Evolutionary conservation across 2,329 filamentous ascomycete genomes (phyloP), one percentile per base, ranked within the genome.

Genomic region (Fusarium sp.): DNA sequence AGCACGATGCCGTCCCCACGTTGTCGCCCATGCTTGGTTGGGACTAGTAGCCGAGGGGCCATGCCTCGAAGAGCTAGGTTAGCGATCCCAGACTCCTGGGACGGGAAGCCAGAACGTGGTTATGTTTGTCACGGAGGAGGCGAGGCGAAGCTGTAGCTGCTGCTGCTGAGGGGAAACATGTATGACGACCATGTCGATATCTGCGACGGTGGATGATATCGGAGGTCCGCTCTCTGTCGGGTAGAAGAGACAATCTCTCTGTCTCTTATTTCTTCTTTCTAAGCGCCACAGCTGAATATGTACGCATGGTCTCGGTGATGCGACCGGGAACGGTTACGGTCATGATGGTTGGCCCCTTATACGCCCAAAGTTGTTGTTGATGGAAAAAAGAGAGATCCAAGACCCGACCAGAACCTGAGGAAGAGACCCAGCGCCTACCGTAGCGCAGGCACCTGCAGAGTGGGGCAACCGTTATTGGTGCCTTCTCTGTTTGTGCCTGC

Each of bases 1-100:
- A 79, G 86, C 86, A 86, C 76, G 68, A 78, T 71, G 75, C 71
- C 68, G 67, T 75, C 74, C 67, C 75, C 71, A 77, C 72, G 71
- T 64, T 71, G 77, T 77, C 68, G 72, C 61, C 45, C 63, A 71
- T 57, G 50, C 69, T 69, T 66, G 64, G 62, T 68, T 68, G 54
- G 67, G 61, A 69, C 66, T 54, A 64, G 56, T 57, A 33, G 52
- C 62, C 45, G 62, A 73, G 58, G 37, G 22, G 50, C 63, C 35
- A 43, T 52, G 56, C 22, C 31, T 27, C 13, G 37, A 57, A 22
- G 54, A 58, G 63, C 70, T 54, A 58, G 67, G 54, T 63, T 61
- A 56, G 31, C 20, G 64, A 76, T 77, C 57, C 74, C 67, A 71
- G 68, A 31, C 65, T 74, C 71, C 67, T 74, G 68, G 67, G 74